Percentiles rank a stretch among this genome's conserved stretches.
Conservation (phyloP, 768 basidiomycete genomes). For the Leccinum variicolor region DNA sequence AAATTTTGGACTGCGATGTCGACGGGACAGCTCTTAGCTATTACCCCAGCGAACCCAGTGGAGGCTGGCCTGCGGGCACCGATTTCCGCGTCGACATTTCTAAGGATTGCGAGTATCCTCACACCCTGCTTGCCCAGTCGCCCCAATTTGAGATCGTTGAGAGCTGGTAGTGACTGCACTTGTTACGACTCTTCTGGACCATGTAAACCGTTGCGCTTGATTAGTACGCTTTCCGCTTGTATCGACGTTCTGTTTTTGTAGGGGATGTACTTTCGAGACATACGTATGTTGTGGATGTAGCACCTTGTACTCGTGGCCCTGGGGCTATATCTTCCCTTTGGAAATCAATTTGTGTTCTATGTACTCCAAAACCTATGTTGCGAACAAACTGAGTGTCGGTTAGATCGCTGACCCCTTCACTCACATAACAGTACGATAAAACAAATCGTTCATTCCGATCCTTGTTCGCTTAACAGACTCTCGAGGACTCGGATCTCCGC, state of each 20-base stretch:
- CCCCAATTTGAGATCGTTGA: constrained; percentile 49
- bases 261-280: not conserved
- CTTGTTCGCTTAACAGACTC: constrained; percentile 32
- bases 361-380: not conserved
- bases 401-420: not conserved
- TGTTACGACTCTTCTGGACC: constrained; percentile 21
- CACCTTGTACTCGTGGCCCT: not conserved
- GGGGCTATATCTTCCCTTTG: not conserved
- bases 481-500: constrained; percentile 49
- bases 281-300: not conserved
- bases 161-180: constrained; percentile 32
- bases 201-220: not conserved
- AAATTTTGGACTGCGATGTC: constrained; percentile 58
- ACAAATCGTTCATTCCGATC: not conserved
- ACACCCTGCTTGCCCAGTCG: constrained; percentile 71
- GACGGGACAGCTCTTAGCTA: constrained; percentile 40
- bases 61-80: constrained; percentile 59
- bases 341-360: not conserved
- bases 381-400: not conserved
- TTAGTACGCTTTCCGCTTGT: not conserved
- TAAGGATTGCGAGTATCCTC: constrained; percentile 40
- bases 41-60: constrained; percentile 48
- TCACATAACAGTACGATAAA: not conserved
- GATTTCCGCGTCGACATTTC: constrained; percentile 75
- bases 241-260: not conserved